These are phyloP conservation scores for Tremellales sp. DNA, from an alignment of 1,284 basidiomycete genomes.

Conservation along the genomic window DNA sequence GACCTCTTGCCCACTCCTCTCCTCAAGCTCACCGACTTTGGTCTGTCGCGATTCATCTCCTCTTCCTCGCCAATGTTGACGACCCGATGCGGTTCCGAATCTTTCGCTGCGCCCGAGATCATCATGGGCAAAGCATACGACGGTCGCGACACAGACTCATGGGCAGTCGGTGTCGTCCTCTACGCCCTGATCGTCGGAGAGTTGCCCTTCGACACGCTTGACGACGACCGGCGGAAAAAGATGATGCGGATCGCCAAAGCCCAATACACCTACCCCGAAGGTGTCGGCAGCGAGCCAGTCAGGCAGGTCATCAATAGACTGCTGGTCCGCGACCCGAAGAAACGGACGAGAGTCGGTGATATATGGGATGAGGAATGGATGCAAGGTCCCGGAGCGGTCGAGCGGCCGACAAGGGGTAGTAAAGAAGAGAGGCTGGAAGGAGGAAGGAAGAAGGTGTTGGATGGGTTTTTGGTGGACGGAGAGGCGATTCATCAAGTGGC, in stretches of 20 bases:
- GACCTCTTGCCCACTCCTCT: constrained; percentile 56
- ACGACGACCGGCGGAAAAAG: constrained; percentile 41
- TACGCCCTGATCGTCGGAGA: constrained; percentile 67
- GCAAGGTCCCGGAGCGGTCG: constrained; percentile 7
- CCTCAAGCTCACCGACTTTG: constrained; percentile 86
- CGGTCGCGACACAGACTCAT: constrained; percentile 79
- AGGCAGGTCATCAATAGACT: constrained; percentile 58
- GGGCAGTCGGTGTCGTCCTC: constrained; percentile 81
- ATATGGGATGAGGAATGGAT: constrained; percentile 70
- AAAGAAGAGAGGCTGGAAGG: not conserved
- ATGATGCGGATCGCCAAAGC: constrained; percentile 73
- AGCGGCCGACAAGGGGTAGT: not conserved
- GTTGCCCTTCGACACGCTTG: constrained; percentile 51
- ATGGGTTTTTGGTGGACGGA: constrained; percentile 34
- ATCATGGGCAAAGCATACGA: constrained; percentile 75
- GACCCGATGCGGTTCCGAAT: constrained; percentile 85
- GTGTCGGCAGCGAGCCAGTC: constrained; percentile 32
- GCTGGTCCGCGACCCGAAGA: constrained; percentile 64
- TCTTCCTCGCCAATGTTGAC: constrained; percentile 65
- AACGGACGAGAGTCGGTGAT: constrained; percentile 58
- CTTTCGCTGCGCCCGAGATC: constrained; percentile 87
- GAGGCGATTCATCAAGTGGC: constrained; percentile 25
- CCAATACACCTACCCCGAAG: constrained; percentile 63
- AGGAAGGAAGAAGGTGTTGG: constrained; percentile 21
- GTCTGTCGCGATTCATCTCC: constrained; percentile 79